Conservation (phyloP, 257 asterid species). For the Jaltomata sinuosa region DNA sequence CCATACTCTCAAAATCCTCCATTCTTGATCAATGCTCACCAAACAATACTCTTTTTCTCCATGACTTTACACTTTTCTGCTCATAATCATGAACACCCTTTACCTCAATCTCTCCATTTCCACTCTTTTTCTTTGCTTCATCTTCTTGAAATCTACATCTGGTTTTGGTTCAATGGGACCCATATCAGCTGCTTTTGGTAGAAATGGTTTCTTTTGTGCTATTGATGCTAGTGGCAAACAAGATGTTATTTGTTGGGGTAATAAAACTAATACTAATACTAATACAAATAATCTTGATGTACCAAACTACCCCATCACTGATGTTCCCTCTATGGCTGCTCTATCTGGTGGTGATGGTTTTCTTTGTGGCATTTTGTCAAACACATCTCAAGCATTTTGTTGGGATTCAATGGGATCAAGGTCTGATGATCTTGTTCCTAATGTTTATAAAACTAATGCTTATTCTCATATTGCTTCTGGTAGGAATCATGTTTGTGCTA, state of each 20-base stretch:
- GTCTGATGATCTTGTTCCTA: conserved; percentile 71
- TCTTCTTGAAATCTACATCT: conserved; percentile 25
- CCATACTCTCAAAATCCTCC: neutral
- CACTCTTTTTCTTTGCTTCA: neutral
- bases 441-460: conserved; percentile 24
- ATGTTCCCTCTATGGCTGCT: conserved; percentile 61
- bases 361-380: conserved; percentile 69
- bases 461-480: conserved; percentile 80
- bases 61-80: conserved; percentile 11
- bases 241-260: conserved; percentile 82
- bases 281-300: neutral
- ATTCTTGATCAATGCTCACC: neutral
- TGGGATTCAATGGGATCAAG: conserved; percentile 46
- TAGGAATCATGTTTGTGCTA: conserved; percentile 69
- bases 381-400: conserved; percentile 68
- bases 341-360: conserved; percentile 80
- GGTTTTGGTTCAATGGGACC: conserved; percentile 89
- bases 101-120: neutral
- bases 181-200: conserved; percentile 75
- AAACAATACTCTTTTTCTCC: neutral
- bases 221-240: conserved; percentile 95
- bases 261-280: conserved; percentile 26
- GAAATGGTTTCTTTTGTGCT: conserved; percentile 61
- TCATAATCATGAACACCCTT: conserved; percentile 4
- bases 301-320: conserved; percentile 10